Conservation (phyloP, 768 basidiomycete species). For the Pleurotus salmoneostramineus region DNA sequence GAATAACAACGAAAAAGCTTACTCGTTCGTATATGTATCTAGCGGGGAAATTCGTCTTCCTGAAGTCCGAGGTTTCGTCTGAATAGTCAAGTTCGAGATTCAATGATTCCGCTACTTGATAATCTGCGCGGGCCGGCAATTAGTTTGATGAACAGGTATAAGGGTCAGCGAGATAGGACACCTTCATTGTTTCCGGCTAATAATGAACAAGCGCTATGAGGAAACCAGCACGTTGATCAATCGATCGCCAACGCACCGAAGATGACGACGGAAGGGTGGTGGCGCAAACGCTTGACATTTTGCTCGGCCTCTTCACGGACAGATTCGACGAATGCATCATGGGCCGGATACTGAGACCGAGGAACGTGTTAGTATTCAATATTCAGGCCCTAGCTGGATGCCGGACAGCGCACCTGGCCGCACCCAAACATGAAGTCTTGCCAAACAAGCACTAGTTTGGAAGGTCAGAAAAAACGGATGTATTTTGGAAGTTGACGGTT, state of each 20-base stretch:
- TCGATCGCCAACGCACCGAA: constrained; percentile 49
- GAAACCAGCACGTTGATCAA: background rate
- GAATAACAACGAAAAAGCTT: constrained; percentile 1
- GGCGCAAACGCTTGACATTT: constrained; percentile 77
- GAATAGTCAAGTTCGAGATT: constrained; percentile 80
- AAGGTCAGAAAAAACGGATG: constrained; percentile 4
- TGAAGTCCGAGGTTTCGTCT: constrained; percentile 81
- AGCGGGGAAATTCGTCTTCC: constrained; percentile 83
- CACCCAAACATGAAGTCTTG: constrained; percentile 98
- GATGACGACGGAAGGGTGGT: constrained; percentile 89
- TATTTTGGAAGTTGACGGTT: background rate
- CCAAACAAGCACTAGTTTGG: constrained; percentile 78
- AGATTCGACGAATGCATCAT: constrained; percentile 71
- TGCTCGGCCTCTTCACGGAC: constrained; percentile 79
- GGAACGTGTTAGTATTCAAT: background rate
- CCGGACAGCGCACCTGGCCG: constrained; percentile 57
- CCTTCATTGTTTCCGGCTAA: constrained; percentile 83
- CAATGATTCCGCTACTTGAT: constrained; percentile 79
- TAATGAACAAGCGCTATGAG: background rate
- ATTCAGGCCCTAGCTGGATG: background rate
- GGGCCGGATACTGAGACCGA: constrained; percentile 75
- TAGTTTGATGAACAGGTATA: background rate
- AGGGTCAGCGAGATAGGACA: constrained; percentile 11
- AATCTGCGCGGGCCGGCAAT: constrained; percentile 43
- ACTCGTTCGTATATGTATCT: constrained; percentile 85